These are phyloP conservation scores for Pichia sp. DNA, from an alignment of 1,139 yeast species.

Conservation along the genomic window DNA sequence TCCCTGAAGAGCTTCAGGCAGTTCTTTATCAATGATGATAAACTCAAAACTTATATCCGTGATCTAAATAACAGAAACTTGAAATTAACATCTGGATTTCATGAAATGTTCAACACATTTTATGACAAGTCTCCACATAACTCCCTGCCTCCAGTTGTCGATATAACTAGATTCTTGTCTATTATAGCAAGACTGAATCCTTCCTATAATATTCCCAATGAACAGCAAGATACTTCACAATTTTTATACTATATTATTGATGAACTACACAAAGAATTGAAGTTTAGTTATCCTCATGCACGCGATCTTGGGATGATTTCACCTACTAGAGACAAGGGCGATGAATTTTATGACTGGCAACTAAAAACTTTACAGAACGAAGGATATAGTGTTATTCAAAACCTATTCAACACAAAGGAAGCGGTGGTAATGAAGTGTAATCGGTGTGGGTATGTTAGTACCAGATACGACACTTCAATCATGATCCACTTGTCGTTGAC, in stretches of 20 bases:
- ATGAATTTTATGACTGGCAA: constrained; percentile 61
- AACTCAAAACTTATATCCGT: constrained; percentile 14
- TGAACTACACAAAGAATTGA: constrained; percentile 81
- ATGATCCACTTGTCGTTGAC: constrained; percentile 30
- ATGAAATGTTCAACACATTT: constrained; percentile 29
- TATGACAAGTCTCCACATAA: constrained; percentile 25
- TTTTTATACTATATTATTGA: constrained; percentile 80
- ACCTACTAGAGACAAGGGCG: constrained; percentile 14
- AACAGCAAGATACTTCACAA: constrained; percentile 94
- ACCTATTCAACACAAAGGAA: constrained; percentile 77
- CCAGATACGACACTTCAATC: constrained; percentile 30
- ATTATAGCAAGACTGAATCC: constrained; percentile 54
- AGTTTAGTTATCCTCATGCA: constrained; percentile 30
- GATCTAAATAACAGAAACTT: constrained; percentile 22
- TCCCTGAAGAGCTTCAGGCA: constrained; percentile 43
- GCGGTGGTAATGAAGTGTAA: constrained; percentile 61
- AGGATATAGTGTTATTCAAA: constrained; percentile 64
- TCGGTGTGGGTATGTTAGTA: constrained; percentile 56
- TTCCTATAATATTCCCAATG: constrained; percentile 61
- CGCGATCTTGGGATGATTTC: not conserved
- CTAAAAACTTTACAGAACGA: constrained; percentile 45
- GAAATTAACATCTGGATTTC: constrained; percentile 28
- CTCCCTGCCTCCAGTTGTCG: constrained; percentile 56
- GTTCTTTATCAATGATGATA: constrained; percentile 32
- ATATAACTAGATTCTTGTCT: constrained; percentile 60